Percentiles rank a stretch among this genome's conserved stretches.
These are phyloP conservation scores for Lipomyces sp. DNA, from an alignment of 805 yeast genomes.

Conservation along the genomic window DNA sequence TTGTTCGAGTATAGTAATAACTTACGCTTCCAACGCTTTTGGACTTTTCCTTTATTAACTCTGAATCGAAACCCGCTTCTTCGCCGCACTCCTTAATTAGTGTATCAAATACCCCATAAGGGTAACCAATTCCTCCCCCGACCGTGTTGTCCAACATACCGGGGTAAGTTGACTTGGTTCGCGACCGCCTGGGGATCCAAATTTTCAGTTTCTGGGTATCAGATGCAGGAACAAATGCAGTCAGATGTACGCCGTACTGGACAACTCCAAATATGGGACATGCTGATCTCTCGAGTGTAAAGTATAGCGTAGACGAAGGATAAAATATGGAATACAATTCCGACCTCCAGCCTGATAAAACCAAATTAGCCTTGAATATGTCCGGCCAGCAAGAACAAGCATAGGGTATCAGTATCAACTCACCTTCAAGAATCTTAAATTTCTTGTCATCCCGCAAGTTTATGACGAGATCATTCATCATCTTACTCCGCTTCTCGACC, in stretches of 20 bases:
- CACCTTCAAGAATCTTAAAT: conserved; percentile 45
- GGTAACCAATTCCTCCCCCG: conserved; percentile 93
- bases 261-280: conserved; percentile 82
- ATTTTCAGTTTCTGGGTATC: conserved; percentile 50
- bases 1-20: conserved; percentile 51
- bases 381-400: conserved; percentile 28
- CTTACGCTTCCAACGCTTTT: conserved; percentile 67
- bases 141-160: conserved; percentile 90
- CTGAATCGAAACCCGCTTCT: conserved; percentile 78
- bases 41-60: conserved; percentile 54
- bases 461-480: conserved; percentile 44
- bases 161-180: conserved; percentile 84
- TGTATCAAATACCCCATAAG: conserved; percentile 75
- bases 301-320: conserved; percentile 60
- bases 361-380: neutral
- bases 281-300: conserved; percentile 78
- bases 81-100: conserved; percentile 84
- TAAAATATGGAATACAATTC: conserved; percentile 78
- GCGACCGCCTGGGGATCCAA: conserved; percentile 87
- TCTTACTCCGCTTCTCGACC: conserved; percentile 50
- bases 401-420: conserved; percentile 40
- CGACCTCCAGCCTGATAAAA: conserved; percentile 68
- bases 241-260: conserved; percentile 88
- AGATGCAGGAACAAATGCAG: conserved; percentile 70
- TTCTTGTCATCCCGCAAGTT: conserved; percentile 44